Evolutionary conservation across 331 rosid genomes (phyloP).

Genomic region (Malus hybrid): DNA sequence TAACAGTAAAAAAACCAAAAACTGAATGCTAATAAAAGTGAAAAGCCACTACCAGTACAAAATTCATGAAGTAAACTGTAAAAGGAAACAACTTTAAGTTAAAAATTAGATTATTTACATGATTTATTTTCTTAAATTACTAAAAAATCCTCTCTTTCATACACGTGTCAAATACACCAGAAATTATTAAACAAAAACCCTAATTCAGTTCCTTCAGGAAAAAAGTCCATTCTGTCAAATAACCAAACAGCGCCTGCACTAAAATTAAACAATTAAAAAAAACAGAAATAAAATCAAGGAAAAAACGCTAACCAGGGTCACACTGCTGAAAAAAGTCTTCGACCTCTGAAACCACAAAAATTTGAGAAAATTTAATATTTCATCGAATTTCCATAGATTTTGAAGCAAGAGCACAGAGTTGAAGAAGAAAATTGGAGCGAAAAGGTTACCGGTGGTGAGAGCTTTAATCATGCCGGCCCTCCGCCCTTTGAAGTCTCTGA

Average conservation of each 20-base stretch:
- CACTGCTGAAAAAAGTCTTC: constrained; percentile 58
- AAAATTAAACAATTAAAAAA: not conserved
- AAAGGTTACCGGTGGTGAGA: constrained; percentile 55
- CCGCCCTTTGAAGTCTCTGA: constrained; percentile 71
- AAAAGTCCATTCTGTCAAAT: not conserved
- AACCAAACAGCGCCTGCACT: not conserved
- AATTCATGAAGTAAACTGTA: too few relatives aligned
- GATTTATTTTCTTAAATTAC: too few relatives aligned
- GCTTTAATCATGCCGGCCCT: constrained; percentile 74
- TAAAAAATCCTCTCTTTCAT: not conserved
- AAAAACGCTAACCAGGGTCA: constrained; percentile 53
- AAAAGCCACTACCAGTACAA: too few relatives aligned
- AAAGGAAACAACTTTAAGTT: too few relatives aligned
- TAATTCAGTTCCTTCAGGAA: not conserved
- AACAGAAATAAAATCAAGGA: not conserved
- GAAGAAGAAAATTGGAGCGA: not conserved
- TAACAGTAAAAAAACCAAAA: too few relatives aligned
- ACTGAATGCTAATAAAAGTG: too few relatives aligned
- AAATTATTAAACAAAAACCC: not conserved
- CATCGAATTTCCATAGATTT: not conserved
- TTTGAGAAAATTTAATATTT: not conserved
- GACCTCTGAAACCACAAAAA: constrained; percentile 45
- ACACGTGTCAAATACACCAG: not conserved
- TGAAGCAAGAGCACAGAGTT: not conserved
- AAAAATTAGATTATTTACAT: too few relatives aligned